phyloP scores from a whole-genome alignment of 2,329 filamentous ascomycete genomes.

The Biscogniauxia marginata region DNA sequence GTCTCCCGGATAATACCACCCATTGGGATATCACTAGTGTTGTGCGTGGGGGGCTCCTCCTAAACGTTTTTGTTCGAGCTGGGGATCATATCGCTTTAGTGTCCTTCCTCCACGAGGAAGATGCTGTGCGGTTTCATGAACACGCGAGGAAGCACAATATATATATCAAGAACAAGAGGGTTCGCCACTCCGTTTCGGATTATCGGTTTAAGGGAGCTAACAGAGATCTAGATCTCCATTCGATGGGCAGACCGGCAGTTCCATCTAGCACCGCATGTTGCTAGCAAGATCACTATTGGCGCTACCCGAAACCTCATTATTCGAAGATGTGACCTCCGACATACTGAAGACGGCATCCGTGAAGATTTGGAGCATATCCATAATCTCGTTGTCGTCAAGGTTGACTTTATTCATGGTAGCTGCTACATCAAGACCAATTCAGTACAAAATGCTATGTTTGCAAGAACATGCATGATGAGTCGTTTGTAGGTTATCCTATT shows the following conservation, averaged over 20 bases:
- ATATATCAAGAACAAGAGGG: conserved; percentile 66
- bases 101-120: conserved; percentile 65
- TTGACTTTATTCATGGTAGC: conserved; percentile 58
- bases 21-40: conserved; percentile 64
- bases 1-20: conserved; percentile 60
- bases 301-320: conserved; percentile 75
- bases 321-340: conserved; percentile 52
- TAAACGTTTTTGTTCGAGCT: conserved; percentile 64
- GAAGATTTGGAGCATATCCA: conserved; percentile 81
- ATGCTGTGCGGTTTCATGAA: conserved; percentile 64
- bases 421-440: conserved; percentile 75
- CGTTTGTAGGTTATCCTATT: conserved; percentile 40
- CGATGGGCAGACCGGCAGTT: conserved; percentile 73
- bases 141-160: conserved; percentile 65
- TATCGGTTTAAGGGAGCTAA: conserved; percentile 6
- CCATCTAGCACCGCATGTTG: conserved; percentile 60
- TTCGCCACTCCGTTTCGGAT: conserved; percentile 39
- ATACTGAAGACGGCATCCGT: conserved; percentile 65
- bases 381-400: conserved; percentile 68
- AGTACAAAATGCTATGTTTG: conserved; percentile 71
- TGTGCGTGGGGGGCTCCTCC: conserved; percentile 67
- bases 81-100: conserved; percentile 62
- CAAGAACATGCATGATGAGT: conserved; percentile 75
- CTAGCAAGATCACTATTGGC: conserved; percentile 61
- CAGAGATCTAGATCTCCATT: conserved; percentile 57